Evolutionary conservation across 176 grass and related monocot genomes (phyloP).

Genomic region (Typha latifolia): DNA sequence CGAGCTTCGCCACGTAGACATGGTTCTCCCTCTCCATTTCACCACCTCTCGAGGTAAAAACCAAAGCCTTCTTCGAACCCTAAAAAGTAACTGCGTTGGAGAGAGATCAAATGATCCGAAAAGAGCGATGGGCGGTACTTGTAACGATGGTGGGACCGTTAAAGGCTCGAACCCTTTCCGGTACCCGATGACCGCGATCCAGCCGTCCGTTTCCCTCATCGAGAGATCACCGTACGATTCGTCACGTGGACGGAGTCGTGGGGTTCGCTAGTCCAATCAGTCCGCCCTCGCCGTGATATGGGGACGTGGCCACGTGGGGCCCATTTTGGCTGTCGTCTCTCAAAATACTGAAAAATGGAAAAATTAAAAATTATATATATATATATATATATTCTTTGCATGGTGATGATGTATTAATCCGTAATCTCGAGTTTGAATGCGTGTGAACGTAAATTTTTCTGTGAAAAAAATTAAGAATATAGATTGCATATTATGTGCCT

Average conservation of each 20-base stretch:
- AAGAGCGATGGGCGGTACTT: conserved; percentile 9
- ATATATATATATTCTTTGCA: too few species aligned
- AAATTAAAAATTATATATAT: too few species aligned
- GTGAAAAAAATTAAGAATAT: too few species aligned
- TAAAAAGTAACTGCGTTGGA: neutral
- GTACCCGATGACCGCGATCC: neutral
- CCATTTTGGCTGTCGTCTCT: neutral
- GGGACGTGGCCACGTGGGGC: neutral
- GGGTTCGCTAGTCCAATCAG: neutral
- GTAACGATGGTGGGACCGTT: neutral
- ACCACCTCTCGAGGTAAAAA: neutral
- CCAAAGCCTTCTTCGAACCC: neutral
- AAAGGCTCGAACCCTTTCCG: neutral
- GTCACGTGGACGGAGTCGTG: neutral
- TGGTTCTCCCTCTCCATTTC: conserved; percentile 28
- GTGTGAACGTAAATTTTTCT: too few species aligned
- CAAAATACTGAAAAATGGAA: neutral
- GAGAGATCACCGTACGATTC: conserved; percentile 8
- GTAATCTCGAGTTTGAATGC: too few species aligned
- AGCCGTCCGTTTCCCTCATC: neutral
- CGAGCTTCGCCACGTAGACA: conserved; percentile 29
- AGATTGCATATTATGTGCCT: too few species aligned
- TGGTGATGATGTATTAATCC: too few species aligned
- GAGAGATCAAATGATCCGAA: conserved; percentile 25
- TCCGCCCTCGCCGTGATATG: neutral